phyloP scores from a whole-genome alignment of 2,329 filamentous ascomycete genomes.

The Ceratocystis eucalypticola region DNA sequence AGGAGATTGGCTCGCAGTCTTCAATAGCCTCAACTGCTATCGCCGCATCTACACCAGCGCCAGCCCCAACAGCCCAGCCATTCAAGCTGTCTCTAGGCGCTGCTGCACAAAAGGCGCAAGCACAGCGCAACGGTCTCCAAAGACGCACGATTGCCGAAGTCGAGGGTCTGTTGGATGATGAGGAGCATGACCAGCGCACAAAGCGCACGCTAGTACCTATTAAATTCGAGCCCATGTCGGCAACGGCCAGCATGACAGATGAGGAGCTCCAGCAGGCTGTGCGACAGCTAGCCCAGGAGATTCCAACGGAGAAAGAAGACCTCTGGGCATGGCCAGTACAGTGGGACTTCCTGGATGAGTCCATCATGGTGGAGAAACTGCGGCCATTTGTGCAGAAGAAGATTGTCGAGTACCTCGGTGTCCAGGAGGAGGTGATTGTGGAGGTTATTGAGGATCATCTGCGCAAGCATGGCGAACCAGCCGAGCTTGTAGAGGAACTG shows the following conservation, averaged over 20 bases:
- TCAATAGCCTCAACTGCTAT: not conserved
- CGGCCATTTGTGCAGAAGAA: conserved; percentile 96
- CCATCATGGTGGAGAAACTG: conserved; percentile 69
- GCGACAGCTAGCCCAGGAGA: conserved; percentile 71
- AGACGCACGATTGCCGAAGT: conserved; percentile 83
- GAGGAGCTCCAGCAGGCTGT: conserved; percentile 78
- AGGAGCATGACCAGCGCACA: conserved; percentile 62
- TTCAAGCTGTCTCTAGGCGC: conserved; percentile 91
- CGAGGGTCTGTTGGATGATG: conserved; percentile 86
- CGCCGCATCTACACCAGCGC: conserved; percentile 23
- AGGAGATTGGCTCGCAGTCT: conserved; percentile 43
- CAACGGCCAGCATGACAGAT: conserved; percentile 54
- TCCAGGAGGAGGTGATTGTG: conserved; percentile 91
- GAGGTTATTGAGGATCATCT: conserved; percentile 85
- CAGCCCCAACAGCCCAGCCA: conserved; percentile 48
- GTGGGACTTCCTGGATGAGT: conserved; percentile 81
- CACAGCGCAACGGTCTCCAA: conserved; percentile 41
- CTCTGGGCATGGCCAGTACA: conserved; percentile 88
- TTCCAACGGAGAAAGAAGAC: conserved; percentile 72
- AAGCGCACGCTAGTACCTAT: conserved; percentile 71
- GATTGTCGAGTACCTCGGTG: conserved; percentile 88
- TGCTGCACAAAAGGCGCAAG: conserved; percentile 59
- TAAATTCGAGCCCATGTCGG: conserved; percentile 58
- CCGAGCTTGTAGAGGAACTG: conserved; percentile 69
- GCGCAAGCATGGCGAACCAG: conserved; percentile 58